phyloP scores from a whole-genome alignment of 805 yeast genomes.

The Starmerella tilneyi region DNA sequence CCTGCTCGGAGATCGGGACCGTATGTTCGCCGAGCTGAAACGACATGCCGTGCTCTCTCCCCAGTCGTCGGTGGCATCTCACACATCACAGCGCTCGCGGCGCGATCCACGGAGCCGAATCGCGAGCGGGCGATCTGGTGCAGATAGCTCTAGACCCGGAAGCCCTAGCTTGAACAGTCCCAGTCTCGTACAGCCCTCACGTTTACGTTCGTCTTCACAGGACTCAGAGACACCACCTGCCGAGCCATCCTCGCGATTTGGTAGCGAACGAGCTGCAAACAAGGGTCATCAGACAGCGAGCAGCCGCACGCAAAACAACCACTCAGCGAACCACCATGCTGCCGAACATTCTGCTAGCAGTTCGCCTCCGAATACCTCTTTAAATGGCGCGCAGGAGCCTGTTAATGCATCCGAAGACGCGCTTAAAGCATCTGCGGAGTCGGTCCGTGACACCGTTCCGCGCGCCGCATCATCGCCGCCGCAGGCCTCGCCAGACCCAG shows the following conservation, averaged over 20 bases:
- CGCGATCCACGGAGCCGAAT: slow-evolving; percentile 8
- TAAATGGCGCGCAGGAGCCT: too few relatives aligned
- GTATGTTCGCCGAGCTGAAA: slow-evolving; percentile 56
- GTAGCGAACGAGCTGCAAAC: too few relatives aligned
- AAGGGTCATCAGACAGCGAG: too few relatives aligned
- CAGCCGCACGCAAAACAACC: neutral
- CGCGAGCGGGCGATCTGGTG: slow-evolving; percentile 1
- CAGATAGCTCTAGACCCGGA: neutral
- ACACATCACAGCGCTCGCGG: slow-evolving; percentile 9
- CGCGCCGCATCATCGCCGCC: slow-evolving; percentile 2
- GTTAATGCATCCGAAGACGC: too few relatives aligned
- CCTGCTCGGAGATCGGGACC: slow-evolving; percentile 47
- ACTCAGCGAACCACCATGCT: neutral
- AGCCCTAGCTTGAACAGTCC: slow-evolving; percentile 1
- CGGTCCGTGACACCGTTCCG: neutral
- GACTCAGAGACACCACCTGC: too few relatives aligned
- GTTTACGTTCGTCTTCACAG: too few relatives aligned
- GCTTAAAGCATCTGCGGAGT: neutral
- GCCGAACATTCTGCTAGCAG: too few relatives aligned
- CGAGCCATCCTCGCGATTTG: too few relatives aligned
- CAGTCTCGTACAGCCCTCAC: neutral
- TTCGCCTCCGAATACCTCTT: too few relatives aligned
- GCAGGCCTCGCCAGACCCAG: slow-evolving; percentile 5
- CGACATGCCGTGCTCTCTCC: slow-evolving; percentile 23
- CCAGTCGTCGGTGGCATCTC: slow-evolving; percentile 11